Base-by-base conservation (phyloP, 2,329 filamentous ascomycete genomes). In the Talaromyces piceae region DNA sequence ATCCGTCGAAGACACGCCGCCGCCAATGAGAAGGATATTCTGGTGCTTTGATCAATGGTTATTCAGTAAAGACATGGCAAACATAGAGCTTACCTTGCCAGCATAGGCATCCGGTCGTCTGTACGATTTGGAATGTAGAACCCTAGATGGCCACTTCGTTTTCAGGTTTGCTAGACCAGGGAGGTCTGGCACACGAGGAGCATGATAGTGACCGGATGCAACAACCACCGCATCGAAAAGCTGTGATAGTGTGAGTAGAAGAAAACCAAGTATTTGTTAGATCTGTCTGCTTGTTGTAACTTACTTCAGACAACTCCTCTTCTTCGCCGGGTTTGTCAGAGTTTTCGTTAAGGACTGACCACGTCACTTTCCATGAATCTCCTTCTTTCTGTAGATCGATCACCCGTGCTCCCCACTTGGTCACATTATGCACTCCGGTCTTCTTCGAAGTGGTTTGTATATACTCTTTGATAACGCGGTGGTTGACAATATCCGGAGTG, bases 321-420 rank as follows among this genome's bases (percentile, higher is more conserved):
- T 30, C 25, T n/a, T 37, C 13, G 11, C 30, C n/a, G 18, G 33
- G 41, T 3, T 18, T 20, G 9, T 16, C 2, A 83, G 60, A 1
- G 70, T 75, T 4, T 39, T 23, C 28, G 5, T 18, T 12, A 28
- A 52, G 30, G 13, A 30, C 22, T 3, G 72, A 70, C 12, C 77
- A 78, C 2, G 70, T 63, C 0, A 86, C 66, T 1, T 62, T 60
- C 83, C 83, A 87, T 12, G 66, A 65, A 0, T 55, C 33, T 2
- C 63, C 67, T 9, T 45, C 60, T 59, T 84, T 86, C 1, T 58
- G 54, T 0, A 78, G 58, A 3, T 69, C 65, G 54, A 77, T 77
- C 0, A 87, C 83, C n/a, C 78, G 70, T 0, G 83, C 85, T 41
- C 82, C 69, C 57, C 80, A 84, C 0, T 67, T 59, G 0, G 80